Evolutionary conservation across 768 basidiomycete genomes (phyloP), one percentile per base, ranked within the genome.

Genomic region (Mycena latifolia): DNA sequence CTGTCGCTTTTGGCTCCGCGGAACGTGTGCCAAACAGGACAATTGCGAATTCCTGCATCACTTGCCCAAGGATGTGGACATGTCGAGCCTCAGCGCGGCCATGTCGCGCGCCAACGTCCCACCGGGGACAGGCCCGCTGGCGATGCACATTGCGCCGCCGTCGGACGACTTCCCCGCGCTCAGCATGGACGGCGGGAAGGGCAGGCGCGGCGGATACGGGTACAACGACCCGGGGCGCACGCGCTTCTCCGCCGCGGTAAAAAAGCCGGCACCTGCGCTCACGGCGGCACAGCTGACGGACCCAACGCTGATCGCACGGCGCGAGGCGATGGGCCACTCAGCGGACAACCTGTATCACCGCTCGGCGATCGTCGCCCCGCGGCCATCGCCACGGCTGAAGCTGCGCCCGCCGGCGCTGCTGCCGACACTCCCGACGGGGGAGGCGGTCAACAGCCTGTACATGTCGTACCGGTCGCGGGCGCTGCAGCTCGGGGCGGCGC

Each of bases 1-100:
- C 24, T 96, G 93, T 80, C 92, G 98, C 37, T 99, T 99, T 82
- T 99, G 98, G 98, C 86, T 99, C 31, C 88, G 96, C 55, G 97
- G 97, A 7, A 95, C 95, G 48, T 99, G 98, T 74, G 94, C 96
- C 31, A 99, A 99, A 77, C 93, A 96, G 59, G 96, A 97, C 62
- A 88, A 86, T 69, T 99, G 96, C 87, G 98, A 98, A 79, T 99
- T 99, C 79, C 79, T 98, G 74, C 96, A 98, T 75, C 93, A 94
- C 75, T 81, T 96, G 6, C 95, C 94, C 8, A 90, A 92, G 70
- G 92, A 95, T 69, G 90, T 92, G 43, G 95, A 98, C 74, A 85
- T 95, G 39, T 77, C 88, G 46, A 84, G 86, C 63, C 81, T 95
- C 60, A 89, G 87, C 65, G 82, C 85, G 39, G 89, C 89, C 27